Evolutionary conservation across 768 basidiomycete species (phyloP), one percentile per base, ranked within the genome.

Genomic region (Rhodotorula toruloides): DNA sequence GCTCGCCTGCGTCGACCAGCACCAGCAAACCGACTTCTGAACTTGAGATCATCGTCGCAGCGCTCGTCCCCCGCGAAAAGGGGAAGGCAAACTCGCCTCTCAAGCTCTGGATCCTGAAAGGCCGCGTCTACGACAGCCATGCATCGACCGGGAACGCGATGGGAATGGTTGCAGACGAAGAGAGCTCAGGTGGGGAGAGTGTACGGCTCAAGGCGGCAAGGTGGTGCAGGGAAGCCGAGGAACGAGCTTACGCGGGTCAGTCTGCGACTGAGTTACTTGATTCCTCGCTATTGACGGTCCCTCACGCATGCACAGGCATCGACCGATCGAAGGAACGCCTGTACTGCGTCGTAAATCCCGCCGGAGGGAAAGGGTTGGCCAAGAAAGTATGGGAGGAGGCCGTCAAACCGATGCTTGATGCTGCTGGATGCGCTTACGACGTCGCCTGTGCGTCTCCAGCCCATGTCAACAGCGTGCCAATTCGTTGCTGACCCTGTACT

Each of bases 291-390:
- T 11, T 19, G 40, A 40, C 40, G 12, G 10, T 19, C 12, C 16
- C 6, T 36, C 7, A 5, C 3, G n/a, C 34, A 6, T n/a, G 22
- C 4, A 25, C 36, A 22, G 16, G 32, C 40, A 52, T 58, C 46
- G 32, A 32, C 44, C 46, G 25, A 61, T 27, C 70, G 63, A 9
- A 1, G 27, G 2, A 86, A 52, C 78, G 80, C 27, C 74, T 93
- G 37, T 84, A 85, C 67, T 82, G 91, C 13, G 74, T 93, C 48
- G 81, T 93, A 44, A 93, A 92, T 76, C 91, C 91, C 14, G 78
- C 82, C 61, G 85, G 90, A 56, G 91, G 91, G n/a, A 81, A 91
- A 88, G 85, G 87, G 60, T 86, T 85, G 74, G 87, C 82, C 0
- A 77, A 76, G 22, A 65, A 79, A 0, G 78, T 85, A 2, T 91